Conservation (phyloP, 192 early-diverging fungal genomes). For the Pecoramyces ruminantium region DNA sequence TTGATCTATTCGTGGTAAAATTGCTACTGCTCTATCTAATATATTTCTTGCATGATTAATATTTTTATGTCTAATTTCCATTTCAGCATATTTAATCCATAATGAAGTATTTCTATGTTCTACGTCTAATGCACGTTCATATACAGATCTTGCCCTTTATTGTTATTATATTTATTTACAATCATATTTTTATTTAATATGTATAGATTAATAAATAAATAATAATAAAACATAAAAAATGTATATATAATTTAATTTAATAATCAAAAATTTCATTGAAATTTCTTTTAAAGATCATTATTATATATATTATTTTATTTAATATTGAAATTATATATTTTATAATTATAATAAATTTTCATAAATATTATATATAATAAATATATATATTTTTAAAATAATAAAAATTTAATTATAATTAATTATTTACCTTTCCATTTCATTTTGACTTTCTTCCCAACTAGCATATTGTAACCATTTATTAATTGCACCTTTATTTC, state of each 20-base stretch:
- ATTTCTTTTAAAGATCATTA: too few relatives aligned
- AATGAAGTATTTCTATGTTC: constrained; percentile 73
- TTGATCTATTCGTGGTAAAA: constrained; percentile 54
- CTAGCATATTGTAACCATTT: constrained; percentile 90
- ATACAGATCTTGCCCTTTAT: constrained; percentile 60
- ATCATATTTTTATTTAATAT: too few relatives aligned
- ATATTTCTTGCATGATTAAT: constrained; percentile 85
- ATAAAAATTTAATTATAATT: too few relatives aligned
- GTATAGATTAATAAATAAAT: too few relatives aligned
- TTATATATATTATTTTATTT: too few relatives aligned
- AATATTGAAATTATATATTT: too few relatives aligned
- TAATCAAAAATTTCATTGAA: too few relatives aligned
- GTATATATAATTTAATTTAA: too few relatives aligned
- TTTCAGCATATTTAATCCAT: constrained; percentile 84
- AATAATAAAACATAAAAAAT: too few relatives aligned
- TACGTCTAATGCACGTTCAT: constrained; percentile 80
- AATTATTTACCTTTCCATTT: constrained; percentile 47
- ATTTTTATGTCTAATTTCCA: constrained; percentile 97
- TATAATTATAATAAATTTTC: too few relatives aligned
- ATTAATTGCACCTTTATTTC: constrained; percentile 68
- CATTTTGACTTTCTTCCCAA: constrained; percentile 86
- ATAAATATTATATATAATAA: too few relatives aligned
- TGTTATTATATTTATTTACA: not conserved
- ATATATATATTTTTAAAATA: too few relatives aligned
- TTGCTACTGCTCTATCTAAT: constrained; percentile 74